Base-by-base conservation (phyloP, 495 filamentous ascomycete genomes). In the Penicillium odoratum region DNA sequence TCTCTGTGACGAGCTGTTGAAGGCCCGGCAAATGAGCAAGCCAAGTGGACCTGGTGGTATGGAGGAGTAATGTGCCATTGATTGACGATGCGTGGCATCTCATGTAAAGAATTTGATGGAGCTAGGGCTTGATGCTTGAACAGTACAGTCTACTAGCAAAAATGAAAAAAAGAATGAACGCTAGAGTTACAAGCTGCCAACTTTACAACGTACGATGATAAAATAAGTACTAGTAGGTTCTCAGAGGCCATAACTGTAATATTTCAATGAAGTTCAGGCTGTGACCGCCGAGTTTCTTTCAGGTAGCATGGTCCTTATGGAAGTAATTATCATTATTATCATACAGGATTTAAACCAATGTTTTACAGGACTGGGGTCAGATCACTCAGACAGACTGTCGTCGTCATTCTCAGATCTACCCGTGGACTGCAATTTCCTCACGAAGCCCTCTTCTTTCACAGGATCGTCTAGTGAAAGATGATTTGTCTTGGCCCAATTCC, bases 1-100 rank as follows among this genome's bases (percentile, higher is more conserved):
- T 59, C 83, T 99, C 21, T 98, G 95, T 62, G 94, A 99, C 65
- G 94, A 99, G 80, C 80, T 99, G 73, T 78, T 99, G 56, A 99
- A 99, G 81, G 94, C 94, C 51, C 81, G 94, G 69, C 95, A 98
- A 76, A 98, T 98, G 93, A 88, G 76, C 58, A 74, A 66, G 64
- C 59, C 65, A 48, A 64, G 74, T 51, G 76, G 73, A 51, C 77
- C 77, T 57, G 75, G 68, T 50, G 74, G 69, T 55, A 74, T 72
- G 75, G 77, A 80, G 42, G 74, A 79, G 66, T 78, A 74, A 76
- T 68, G 63, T 57, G 54, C 62, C 55, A 53, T 48, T 62, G 54
- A 62, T 54, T 63, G 60, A 71, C 47, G 59, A 67, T 38, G 38
- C 51, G 40, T 50, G 58, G 58, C 34, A 33, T 48, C 52, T 63